Percentiles rank a stretch among this genome's conserved stretches.
Evolutionary conservation across 495 filamentous ascomycete species (phyloP).

Genomic region (Neurospora sp.): DNA sequence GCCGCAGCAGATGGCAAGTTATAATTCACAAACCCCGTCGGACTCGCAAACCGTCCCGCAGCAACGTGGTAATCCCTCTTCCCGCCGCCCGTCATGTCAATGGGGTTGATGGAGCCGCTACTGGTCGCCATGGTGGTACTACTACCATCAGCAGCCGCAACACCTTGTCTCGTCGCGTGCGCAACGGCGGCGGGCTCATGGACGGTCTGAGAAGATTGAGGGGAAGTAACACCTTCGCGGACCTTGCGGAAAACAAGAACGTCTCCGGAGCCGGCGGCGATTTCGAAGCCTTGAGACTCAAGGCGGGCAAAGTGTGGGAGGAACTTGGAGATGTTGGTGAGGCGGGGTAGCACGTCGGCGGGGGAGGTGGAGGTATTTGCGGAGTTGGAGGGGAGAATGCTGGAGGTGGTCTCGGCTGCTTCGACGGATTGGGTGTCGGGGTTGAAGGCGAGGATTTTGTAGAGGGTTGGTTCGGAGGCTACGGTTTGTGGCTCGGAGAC

Average conservation of each 20-base stretch:
- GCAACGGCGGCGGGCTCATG: neutral
- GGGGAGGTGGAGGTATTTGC: constrained; percentile 37
- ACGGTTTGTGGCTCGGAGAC: constrained; percentile 25
- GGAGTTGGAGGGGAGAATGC: constrained; percentile 32
- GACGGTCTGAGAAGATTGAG: neutral
- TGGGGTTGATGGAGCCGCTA: constrained; percentile 34
- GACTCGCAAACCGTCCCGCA: constrained; percentile 41
- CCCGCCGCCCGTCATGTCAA: constrained; percentile 42
- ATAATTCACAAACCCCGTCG: constrained; percentile 50
- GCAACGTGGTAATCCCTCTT: constrained; percentile 24
- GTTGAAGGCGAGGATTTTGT: constrained; percentile 69
- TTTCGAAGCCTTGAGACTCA: constrained; percentile 59
- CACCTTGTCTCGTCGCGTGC: neutral
- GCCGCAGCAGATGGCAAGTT: constrained; percentile 27
- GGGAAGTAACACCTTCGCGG: constrained; percentile 12
- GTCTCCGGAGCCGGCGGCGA: constrained; percentile 58
- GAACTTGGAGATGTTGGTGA: constrained; percentile 63
- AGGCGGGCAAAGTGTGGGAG: constrained; percentile 56
- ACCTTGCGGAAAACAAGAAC: constrained; percentile 64
- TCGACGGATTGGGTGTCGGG: constrained; percentile 48
- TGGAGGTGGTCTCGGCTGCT: constrained; percentile 52
- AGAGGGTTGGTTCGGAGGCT: constrained; percentile 34
- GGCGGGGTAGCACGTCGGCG: constrained; percentile 52
- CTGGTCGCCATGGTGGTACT: neutral
- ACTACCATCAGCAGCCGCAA: neutral